These are phyloP conservation scores for Elongisporangium undulatum DNA, from an alignment of 352 stramenopile genomes.

Conservation along the genomic window DNA sequence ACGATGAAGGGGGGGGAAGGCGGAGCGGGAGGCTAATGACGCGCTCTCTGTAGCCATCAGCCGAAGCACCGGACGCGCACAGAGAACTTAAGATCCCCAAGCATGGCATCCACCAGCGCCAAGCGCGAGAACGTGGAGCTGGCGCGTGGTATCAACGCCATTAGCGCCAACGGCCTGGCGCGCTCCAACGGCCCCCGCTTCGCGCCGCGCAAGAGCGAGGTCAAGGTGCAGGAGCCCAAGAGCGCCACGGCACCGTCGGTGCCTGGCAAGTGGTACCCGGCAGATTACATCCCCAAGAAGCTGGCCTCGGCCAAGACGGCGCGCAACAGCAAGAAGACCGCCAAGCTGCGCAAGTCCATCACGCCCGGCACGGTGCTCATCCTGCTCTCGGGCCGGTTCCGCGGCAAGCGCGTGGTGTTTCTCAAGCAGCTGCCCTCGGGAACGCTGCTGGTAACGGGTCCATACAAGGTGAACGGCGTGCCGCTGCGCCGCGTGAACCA, in stretches of 20 bases:
- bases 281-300: slow-evolving; percentile 72
- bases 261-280: slow-evolving; percentile 53
- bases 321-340: slow-evolving; percentile 83
- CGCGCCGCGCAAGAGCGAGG: slow-evolving; percentile 14
- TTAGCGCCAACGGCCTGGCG: slow-evolving; percentile 57
- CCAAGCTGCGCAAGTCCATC: slow-evolving; percentile 95
- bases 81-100: neutral
- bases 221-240: slow-evolving; percentile 12
- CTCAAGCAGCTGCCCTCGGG: slow-evolving; percentile 96
- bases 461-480: slow-evolving; percentile 98
- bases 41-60: neutral
- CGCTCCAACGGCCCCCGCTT: slow-evolving; percentile 61
- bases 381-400: slow-evolving; percentile 96
- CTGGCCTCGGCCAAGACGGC: slow-evolving; percentile 71
- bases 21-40: neutral
- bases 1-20: neutral
- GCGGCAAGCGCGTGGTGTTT: slow-evolving; percentile 99
- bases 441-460: slow-evolving; percentile 94
- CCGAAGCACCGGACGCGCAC: neutral
- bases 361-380: slow-evolving; percentile 97
- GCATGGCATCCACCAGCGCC: neutral
- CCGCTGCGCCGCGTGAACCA: slow-evolving; percentile 97
- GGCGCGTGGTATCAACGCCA: slow-evolving; percentile 71
- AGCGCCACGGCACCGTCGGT: slow-evolving; percentile 17
- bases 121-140: slow-evolving; percentile 65